Conservation (phyloP, 805 yeast genomes). For the Ogataea nitratoaversa region DNA sequence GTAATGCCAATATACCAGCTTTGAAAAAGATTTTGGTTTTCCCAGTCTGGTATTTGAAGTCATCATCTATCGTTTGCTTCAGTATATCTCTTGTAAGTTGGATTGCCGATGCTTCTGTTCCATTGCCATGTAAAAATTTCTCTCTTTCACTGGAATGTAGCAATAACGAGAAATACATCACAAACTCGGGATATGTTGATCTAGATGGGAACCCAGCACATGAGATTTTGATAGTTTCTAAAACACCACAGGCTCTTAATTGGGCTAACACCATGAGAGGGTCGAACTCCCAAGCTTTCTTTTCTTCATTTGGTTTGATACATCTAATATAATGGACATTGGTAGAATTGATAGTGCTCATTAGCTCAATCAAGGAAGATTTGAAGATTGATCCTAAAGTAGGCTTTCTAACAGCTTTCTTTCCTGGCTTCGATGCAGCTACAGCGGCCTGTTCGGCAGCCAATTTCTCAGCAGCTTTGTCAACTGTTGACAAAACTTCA, state of each 20-base stretch:
- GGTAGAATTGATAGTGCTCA: constrained; percentile 89
- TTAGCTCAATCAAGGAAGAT: constrained; percentile 83
- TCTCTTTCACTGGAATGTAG: constrained; percentile 70
- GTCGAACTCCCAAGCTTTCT: constrained; percentile 94
- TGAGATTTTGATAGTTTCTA: constrained; percentile 92
- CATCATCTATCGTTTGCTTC: constrained; percentile 57
- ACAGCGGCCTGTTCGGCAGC: constrained; percentile 34
- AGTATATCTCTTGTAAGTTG: constrained; percentile 68
- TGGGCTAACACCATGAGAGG: constrained; percentile 93
- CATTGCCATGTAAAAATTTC: constrained; percentile 47
- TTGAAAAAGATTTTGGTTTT: constrained; percentile 91
- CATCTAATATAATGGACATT: constrained; percentile 96
- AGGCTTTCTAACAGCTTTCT: constrained; percentile 62
- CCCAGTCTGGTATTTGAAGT: constrained; percentile 79
- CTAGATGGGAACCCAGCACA: constrained; percentile 98
- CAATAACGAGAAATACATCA: constrained; percentile 79
- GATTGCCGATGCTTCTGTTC: constrained; percentile 52
- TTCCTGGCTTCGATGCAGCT: constrained; percentile 32
- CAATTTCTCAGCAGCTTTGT: constrained; percentile 46
- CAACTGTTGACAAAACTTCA: constrained; percentile 62
- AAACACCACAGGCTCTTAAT: constrained; percentile 96
- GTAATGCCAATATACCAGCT: constrained; percentile 91
- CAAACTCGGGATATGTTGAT: constrained; percentile 93
- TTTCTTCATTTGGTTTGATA: constrained; percentile 92
- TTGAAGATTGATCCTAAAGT: constrained; percentile 94